Evolutionary conservation across 768 basidiomycete species (phyloP).

Genomic region (Trametes elegans): DNA sequence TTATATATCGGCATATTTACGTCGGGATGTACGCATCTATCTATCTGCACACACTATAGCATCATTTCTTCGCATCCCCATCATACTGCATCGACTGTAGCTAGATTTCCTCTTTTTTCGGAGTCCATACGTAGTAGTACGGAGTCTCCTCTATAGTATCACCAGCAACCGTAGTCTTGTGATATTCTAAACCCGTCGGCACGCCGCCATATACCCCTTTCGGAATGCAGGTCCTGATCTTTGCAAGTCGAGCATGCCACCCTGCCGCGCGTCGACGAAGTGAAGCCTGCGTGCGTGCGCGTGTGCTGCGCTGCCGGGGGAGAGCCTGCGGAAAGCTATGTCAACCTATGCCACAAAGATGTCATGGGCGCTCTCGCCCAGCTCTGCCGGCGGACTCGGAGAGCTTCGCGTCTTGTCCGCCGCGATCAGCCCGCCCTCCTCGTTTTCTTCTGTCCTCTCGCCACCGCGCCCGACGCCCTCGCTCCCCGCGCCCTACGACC

Average conservation of each 20-base stretch:
- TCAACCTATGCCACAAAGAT: background rate
- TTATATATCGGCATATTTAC: conserved; percentile 12
- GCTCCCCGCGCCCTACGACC: background rate
- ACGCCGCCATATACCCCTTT: too few species aligned
- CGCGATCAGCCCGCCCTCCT: conserved; percentile 6
- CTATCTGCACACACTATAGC: conserved; percentile 3
- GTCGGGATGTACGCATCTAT: conserved; percentile 10
- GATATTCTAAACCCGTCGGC: too few species aligned
- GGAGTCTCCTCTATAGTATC: background rate
- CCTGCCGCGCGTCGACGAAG: background rate
- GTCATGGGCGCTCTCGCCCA: conserved; percentile 14
- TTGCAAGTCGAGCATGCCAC: background rate
- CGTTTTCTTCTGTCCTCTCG: conserved; percentile 7
- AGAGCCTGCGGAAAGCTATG: background rate
- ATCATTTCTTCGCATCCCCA: background rate
- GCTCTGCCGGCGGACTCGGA: conserved; percentile 4
- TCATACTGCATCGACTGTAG: background rate
- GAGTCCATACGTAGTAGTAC: background rate
- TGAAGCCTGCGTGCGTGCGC: background rate
- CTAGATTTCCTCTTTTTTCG: background rate
- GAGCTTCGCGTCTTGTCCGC: background rate
- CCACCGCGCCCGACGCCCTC: background rate
- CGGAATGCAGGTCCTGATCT: too few species aligned
- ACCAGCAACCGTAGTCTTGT: too few species aligned
- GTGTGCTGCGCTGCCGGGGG: background rate